Conservation (phyloP, 108 stramenopile species). For the Nitzschia sp. region DNA sequence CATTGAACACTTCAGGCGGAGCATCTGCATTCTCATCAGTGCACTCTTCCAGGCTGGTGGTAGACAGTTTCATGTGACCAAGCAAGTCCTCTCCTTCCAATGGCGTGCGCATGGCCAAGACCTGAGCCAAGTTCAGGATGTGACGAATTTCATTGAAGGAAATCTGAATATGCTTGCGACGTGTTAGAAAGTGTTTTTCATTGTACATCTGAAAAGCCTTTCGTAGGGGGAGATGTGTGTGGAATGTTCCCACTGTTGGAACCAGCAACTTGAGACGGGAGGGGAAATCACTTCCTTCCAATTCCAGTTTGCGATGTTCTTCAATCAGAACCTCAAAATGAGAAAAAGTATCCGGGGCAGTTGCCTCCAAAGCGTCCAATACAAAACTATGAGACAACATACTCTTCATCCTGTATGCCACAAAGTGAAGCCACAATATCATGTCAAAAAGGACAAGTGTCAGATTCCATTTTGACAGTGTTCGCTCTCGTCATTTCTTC, state of each 20-base stretch:
- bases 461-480: background rate
- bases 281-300: conserved; percentile 32
- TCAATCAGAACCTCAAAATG: conserved; percentile 90
- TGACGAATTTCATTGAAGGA: conserved; percentile 93
- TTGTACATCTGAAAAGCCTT: conserved; percentile 84
- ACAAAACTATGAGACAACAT: conserved; percentile 92
- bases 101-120: conserved; percentile 69
- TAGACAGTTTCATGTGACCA: background rate
- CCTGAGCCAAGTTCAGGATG: conserved; percentile 88
- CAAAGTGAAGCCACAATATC: background rate
- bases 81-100: background rate
- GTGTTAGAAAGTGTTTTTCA: conserved; percentile 75
- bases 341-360: conserved; percentile 79
- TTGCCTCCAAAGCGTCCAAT: conserved; percentile 78
- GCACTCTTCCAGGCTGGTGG: background rate
- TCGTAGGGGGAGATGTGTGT: conserved; percentile 77
- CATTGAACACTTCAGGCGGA: conserved; percentile 40
- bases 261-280: conserved; percentile 60
- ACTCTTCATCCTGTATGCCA: conserved; percentile 72
- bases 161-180: conserved; percentile 79
- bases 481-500: background rate
- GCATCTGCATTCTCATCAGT: conserved; percentile 9
- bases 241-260: conserved; percentile 86
- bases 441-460: background rate
- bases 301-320: conserved; percentile 68